Evolutionary conservation across 371 early-diverging fungal genomes (phyloP).

Genomic region (Dichotomocladium elegans): DNA sequence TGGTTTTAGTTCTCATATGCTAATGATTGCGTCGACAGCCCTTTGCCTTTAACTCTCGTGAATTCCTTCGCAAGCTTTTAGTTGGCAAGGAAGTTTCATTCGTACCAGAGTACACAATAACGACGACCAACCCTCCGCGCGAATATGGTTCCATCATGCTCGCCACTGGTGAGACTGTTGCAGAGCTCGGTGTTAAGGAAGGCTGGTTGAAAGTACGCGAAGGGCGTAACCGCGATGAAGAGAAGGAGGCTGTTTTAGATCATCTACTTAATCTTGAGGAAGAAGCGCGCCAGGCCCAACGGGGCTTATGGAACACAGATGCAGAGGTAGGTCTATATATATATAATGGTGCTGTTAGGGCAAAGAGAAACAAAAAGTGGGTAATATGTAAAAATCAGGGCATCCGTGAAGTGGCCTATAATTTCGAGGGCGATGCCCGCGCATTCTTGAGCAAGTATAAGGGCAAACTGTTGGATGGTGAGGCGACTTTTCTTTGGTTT

Average conservation of each 20-base stretch:
- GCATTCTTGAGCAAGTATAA: constrained; percentile 78
- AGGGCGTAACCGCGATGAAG: constrained; percentile 34
- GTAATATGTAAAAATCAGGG: too few relatives aligned
- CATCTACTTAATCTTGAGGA: constrained; percentile 65
- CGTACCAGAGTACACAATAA: constrained; percentile 71
- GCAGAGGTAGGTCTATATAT: constrained; percentile 34
- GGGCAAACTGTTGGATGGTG: constrained; percentile 77
- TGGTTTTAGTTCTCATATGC: background rate
- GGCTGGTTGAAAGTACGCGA: constrained; percentile 87
- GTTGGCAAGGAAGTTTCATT: constrained; percentile 90
- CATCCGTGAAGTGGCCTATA: constrained; percentile 49
- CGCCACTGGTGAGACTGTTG: constrained; percentile 68
- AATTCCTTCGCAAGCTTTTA: constrained; percentile 80
- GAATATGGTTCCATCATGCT: constrained; percentile 68
- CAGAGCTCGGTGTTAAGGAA: constrained; percentile 66
- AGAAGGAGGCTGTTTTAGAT: constrained; percentile 53
- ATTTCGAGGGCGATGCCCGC: constrained; percentile 66
- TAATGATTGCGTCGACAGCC: constrained; percentile 39
- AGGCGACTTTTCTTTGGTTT: too few relatives aligned
- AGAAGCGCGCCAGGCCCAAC: constrained; percentile 63
- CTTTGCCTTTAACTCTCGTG: constrained; percentile 85
- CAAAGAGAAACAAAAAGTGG: too few relatives aligned
- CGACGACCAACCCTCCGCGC: constrained; percentile 54
- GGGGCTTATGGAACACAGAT: constrained; percentile 77
- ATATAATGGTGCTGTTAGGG: background rate